Evolutionary conservation across 23 red algal species (phyloP).

Genomic region (Cyanidiococcus yangmingshanensis): DNA sequence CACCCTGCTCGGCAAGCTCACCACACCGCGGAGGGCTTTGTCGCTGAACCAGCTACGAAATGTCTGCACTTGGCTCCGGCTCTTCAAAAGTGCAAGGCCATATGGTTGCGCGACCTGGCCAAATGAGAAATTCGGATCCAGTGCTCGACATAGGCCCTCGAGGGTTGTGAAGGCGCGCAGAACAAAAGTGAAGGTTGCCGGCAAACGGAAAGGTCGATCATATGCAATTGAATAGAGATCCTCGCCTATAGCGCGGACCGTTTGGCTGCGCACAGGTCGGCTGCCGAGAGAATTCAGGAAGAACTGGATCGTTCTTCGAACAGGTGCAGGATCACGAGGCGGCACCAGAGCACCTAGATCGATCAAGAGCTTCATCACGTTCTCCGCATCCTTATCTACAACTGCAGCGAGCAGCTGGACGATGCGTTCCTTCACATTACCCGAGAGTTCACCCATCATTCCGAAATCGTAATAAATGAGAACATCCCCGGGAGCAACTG

Average conservation of each 20-base stretch:
- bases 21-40: slow-evolving; percentile 15
- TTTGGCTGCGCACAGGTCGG: slow-evolving; percentile 60
- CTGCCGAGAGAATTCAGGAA: slow-evolving; percentile 58
- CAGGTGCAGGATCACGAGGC: slow-evolving; percentile 43
- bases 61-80: slow-evolving; percentile 25
- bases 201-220: slow-evolving; percentile 70
- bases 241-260: slow-evolving; percentile 74
- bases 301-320: slow-evolving; percentile 58
- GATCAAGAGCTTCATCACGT: slow-evolving; percentile 53
- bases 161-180: slow-evolving; percentile 63
- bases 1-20: slow-evolving; percentile 35
- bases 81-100: slow-evolving; percentile 38
- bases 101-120: slow-evolving; percentile 58
- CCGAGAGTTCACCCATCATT: slow-evolving; percentile 59
- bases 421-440: slow-evolving; percentile 39
- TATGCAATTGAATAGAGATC: slow-evolving; percentile 66
- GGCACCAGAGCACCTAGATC: slow-evolving; percentile 46
- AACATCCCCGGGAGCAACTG: slow-evolving; percentile 54
- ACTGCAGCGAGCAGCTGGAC: slow-evolving; percentile 60
- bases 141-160: slow-evolving; percentile 44
- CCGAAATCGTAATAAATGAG: slow-evolving; percentile 76
- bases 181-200: slow-evolving; percentile 63
- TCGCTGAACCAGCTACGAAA: not conserved
- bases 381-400: slow-evolving; percentile 59
- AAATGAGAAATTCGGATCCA: slow-evolving; percentile 59